Evolutionary conservation across 2,329 filamentous ascomycete genomes (phyloP), one percentile per base, ranked within the genome.

Genomic region (Alternaria triticina): DNA sequence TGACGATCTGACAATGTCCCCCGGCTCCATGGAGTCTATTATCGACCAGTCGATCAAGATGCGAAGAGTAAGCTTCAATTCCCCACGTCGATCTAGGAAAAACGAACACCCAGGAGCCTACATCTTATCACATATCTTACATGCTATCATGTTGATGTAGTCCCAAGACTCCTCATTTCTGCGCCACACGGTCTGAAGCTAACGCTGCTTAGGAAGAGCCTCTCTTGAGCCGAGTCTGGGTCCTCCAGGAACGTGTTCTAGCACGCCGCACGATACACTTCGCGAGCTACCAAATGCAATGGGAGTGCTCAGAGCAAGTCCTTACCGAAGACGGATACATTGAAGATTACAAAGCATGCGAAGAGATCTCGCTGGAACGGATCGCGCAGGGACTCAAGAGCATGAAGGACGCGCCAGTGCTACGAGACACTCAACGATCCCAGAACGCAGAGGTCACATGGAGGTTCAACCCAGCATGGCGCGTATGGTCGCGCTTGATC

Each of bases 271-370:
- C 40, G 3, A 15, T 65, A 6, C 57, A 61, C 27, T 61, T 57
- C 20, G 58, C 57, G 12, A 57, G 33, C 30, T 40, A 61, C 13
- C 62, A 65, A 22, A 65, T 65, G 62, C 58, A 61, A 58, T 65
- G 57, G 57, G 62, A 65, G 22, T 65, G 62, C 40, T 15, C 30
- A 8, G 56, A 56, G n/a, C 50, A 50, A 20, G 30, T 54, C 25
- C 15, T 54, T 13, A 15, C 27, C 13, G 50, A 63, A 36, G 43
- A 28, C 22, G 50, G 44, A 11, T n/a, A 45, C 27, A 51, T 10
- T 1, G 17, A 23, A 8, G 13, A 59, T 4, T 22, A 28, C n/a
- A 51, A 45, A 45, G 8, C n/a, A 15, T 51, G 20, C 44, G 10
- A 40, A 5, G 12, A 54, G 30, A 27, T 36, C 10, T 54, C 50